Conservation (phyloP, 139 green algal genomes). For the Coccomyxa sp. region DNA sequence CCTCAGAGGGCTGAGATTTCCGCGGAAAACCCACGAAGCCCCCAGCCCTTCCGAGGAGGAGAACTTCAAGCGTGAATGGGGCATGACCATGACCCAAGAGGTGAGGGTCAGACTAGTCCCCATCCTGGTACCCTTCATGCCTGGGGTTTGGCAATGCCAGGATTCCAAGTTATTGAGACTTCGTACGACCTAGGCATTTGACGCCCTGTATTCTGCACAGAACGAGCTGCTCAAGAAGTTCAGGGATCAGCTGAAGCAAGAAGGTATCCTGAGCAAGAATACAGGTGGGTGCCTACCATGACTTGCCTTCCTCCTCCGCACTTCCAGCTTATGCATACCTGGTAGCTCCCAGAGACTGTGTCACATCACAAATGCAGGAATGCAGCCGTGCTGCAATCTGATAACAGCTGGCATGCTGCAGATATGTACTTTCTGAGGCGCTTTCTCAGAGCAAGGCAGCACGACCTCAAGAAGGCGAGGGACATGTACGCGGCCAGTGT, state of each 20-base stretch:
- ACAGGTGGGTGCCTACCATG: too few relatives aligned
- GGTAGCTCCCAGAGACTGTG: not conserved
- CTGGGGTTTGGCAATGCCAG: too few relatives aligned
- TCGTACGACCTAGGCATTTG: too few relatives aligned
- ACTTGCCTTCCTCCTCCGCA: not conserved
- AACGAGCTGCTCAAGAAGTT: constrained; percentile 23
- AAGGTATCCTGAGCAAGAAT: not conserved
- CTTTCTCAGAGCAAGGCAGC: constrained; percentile 55
- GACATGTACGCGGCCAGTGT: constrained; percentile 47
- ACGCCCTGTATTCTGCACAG: too few relatives aligned
- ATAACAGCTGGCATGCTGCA: not conserved
- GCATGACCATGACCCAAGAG: constrained; percentile 21
- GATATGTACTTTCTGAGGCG: constrained; percentile 43
- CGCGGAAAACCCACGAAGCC: not conserved
- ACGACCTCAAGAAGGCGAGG: constrained; percentile 42
- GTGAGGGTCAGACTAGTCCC: constrained; percentile 6
- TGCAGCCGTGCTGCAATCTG: too few relatives aligned
- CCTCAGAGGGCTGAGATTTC: not conserved
- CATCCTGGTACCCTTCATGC: too few relatives aligned
- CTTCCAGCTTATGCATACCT: not conserved
- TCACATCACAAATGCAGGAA: not conserved
- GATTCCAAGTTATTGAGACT: too few relatives aligned
- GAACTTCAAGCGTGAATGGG: constrained; percentile 28
- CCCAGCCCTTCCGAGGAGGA: constrained; percentile 2
- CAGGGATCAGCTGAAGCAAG: constrained; percentile 9